phyloP scores from a whole-genome alignment of 2,329 filamentous ascomycete genomes.

The Hypoxylon sp. region DNA sequence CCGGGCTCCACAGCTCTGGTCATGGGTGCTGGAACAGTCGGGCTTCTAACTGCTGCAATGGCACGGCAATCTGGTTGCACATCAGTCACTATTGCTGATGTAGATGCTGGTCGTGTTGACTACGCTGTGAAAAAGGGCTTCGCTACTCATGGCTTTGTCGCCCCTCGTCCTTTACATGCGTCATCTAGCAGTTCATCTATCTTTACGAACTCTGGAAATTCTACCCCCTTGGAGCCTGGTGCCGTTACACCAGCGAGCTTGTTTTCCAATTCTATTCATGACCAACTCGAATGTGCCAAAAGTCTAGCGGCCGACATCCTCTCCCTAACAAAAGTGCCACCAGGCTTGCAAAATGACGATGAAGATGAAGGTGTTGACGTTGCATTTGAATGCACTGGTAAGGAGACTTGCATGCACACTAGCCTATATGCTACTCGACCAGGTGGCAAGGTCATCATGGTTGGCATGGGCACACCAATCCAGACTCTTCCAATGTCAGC shows the following conservation, averaged over 20 bases:
- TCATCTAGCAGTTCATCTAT: conserved; percentile 63
- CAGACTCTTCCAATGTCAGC: conserved; percentile 81
- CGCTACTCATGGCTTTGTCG: conserved; percentile 71
- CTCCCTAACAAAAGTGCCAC: conserved; percentile 56
- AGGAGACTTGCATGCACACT: conserved; percentile 81
- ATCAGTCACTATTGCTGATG: conserved; percentile 72
- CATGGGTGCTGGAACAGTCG: conserved; percentile 75
- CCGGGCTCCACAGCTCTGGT: conserved; percentile 72
- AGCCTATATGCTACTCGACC: conserved; percentile 79
- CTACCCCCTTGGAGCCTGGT: conserved; percentile 62
- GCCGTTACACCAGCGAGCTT: conserved; percentile 63
- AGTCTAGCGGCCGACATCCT: conserved; percentile 66
- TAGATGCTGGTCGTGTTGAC: conserved; percentile 71
- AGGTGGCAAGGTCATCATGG: conserved; percentile 81
- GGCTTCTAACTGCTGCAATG: conserved; percentile 74
- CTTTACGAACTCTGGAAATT: conserved; percentile 61
- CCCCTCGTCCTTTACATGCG: conserved; percentile 61
- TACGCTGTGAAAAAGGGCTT: conserved; percentile 73
- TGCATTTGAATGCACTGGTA: conserved; percentile 83
- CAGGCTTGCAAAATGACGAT: conserved; percentile 59
- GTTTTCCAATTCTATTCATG: conserved; percentile 61
- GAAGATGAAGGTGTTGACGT: conserved; percentile 78
- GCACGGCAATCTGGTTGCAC: conserved; percentile 72
- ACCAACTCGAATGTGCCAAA: conserved; percentile 67
- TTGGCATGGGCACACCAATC: conserved; percentile 84